These are phyloP conservation scores for Pythium vanterpoolii DNA, from an alignment of 352 stramenopile genomes.

Conservation along the genomic window DNA sequence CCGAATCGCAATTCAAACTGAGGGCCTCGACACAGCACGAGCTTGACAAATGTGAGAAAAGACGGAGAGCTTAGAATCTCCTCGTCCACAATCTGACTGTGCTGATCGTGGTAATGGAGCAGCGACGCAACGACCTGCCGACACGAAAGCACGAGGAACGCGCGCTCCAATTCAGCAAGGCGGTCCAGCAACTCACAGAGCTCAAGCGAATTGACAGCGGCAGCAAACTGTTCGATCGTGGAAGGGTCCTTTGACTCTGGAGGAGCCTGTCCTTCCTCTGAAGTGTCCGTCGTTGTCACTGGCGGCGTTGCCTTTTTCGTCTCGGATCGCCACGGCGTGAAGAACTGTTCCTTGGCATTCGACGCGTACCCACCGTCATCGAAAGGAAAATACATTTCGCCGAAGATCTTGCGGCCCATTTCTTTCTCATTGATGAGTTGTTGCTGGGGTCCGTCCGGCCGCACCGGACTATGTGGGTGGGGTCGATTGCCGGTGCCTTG, in stretches of 20 bases:
- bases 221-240: conserved; percentile 1
- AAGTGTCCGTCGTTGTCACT: not conserved
- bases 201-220: conserved; percentile 10
- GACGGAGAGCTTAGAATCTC: conserved; percentile 1
- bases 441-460: not conserved
- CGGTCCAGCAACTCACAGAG: conserved; percentile 14
- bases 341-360: conserved; percentile 38
- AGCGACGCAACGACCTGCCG: conserved; percentile 17
- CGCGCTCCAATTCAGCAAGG: conserved; percentile 9
- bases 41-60: conserved; percentile 45
- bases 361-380: conserved; percentile 72
- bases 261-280: not conserved
- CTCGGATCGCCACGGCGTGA: conserved; percentile 16
- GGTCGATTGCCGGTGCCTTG: not conserved
- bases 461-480: conserved; percentile 3
- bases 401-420: conserved; percentile 79
- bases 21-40: conserved; percentile 49
- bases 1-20: conserved; percentile 27
- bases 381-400: conserved; percentile 85
- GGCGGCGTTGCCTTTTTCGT: not conserved
- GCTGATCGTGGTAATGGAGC: not conserved
- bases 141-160: conserved; percentile 9
- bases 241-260: not conserved
- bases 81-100: not conserved
- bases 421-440: conserved; percentile 69